Base-by-base conservation (phyloP, 495 filamentous ascomycete species). In the Astrothelium macrocarpum region DNA sequence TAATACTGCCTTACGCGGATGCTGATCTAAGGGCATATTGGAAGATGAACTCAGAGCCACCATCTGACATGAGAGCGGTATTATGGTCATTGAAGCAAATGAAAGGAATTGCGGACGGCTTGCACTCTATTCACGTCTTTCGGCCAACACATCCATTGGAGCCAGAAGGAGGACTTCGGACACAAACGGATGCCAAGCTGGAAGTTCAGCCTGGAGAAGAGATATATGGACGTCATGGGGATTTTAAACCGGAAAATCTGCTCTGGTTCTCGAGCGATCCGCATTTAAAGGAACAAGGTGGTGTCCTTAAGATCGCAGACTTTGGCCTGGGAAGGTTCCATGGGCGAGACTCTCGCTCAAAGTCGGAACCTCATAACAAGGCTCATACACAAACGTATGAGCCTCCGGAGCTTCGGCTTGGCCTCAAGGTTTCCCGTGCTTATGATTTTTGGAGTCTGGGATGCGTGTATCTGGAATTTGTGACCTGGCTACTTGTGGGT, bases 231-330 rank as follows among this genome's bases (percentile, higher is more conserved):
- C 49, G 61, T 12, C 69, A 71, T 61, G 68, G 73, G 14, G 73
- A 76, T 49, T 53, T 76, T 1, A 76, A 75, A 61, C 64, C 73
- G 2, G 66, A 73, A 26, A 76, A 76, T 31, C 74, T 75, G 31
- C 68, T 76, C 9, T 72, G 56, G 62, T 76, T 74, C 61, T n/a
- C 43, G 32, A 16, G 45, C 53, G 34, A 63, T 29, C 16, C 34
- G 5, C 46, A 62, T 29, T 25, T n/a, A 23, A 29, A 66, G 32
- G 49, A 62, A 31, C 14, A 14, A 20, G 23, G 26, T 32, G 66
- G 64, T 9, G 36, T 64, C 20, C 62, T 75, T n/a, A 36, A 66
- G 32, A 68, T 72, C 26, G 61, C 71, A 14, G 67, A 72, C 65
- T 59, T 69, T 56, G 61, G 70, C 1, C 42, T 71, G 9, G 63